These are phyloP conservation scores for Verticillium nubilum DNA, from an alignment of 2,329 filamentous ascomycete species.

Conservation along the genomic window DNA sequence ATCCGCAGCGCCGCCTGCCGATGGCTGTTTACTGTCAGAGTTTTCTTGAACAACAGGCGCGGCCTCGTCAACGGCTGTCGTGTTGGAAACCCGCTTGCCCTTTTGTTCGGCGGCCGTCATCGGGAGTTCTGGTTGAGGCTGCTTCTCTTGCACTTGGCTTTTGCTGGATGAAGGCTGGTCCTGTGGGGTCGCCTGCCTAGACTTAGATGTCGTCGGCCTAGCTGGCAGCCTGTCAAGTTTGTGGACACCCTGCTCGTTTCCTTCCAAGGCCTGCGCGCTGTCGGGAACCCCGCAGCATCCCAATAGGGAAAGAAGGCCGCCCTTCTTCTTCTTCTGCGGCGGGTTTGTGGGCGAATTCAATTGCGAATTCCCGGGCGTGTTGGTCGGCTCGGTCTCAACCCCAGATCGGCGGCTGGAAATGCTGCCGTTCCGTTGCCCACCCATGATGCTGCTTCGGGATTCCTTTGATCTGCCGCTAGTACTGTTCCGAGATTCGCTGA, in stretches of 20 bases:
- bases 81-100: constrained; percentile 40
- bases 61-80: constrained; percentile 41
- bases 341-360: constrained; percentile 45
- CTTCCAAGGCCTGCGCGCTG: constrained; percentile 47
- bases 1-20: constrained; percentile 29
- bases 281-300: constrained; percentile 64
- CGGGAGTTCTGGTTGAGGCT: constrained; percentile 27
- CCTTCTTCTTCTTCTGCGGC: constrained; percentile 49
- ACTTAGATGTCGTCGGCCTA: constrained; percentile 48
- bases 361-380: constrained; percentile 42
- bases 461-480: constrained; percentile 60
- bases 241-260: constrained; percentile 48
- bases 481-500: constrained; percentile 55
- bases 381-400: constrained; percentile 43
- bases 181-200: constrained; percentile 45
- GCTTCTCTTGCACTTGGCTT: constrained; percentile 44
- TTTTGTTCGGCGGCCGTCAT: constrained; percentile 29
- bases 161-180: constrained; percentile 30
- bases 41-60: constrained; percentile 33
- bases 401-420: constrained; percentile 59
- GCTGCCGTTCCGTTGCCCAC: constrained; percentile 60
- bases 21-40: constrained; percentile 42
- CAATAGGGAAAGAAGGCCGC: constrained; percentile 52
- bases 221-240: constrained; percentile 53
- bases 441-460: constrained; percentile 59